These are phyloP conservation scores for Filosporella fistucella DNA, from an alignment of 495 filamentous ascomycete genomes.

Conservation along the genomic window DNA sequence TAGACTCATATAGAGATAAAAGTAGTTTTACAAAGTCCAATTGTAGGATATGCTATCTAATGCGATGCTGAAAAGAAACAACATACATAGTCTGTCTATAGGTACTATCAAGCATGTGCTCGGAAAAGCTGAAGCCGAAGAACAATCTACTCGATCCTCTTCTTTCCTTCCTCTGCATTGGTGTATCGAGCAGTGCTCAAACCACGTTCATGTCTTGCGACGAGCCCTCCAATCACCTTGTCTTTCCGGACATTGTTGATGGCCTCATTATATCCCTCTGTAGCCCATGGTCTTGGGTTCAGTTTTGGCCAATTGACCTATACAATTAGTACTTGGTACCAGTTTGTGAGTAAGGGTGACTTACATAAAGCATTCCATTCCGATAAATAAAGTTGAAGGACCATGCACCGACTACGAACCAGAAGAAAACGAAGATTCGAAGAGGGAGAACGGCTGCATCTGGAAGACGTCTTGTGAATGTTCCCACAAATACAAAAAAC, in stretches of 20 bases:
- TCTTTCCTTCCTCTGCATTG: slow-evolving; percentile 92
- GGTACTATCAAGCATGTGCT: too few relatives aligned
- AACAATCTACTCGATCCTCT: slow-evolving; percentile 65
- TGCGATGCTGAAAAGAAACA: too few relatives aligned
- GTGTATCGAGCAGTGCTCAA: slow-evolving; percentile 72
- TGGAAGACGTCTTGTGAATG: slow-evolving; percentile 63
- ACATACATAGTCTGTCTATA: slow-evolving; percentile 62
- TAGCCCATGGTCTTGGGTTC: slow-evolving; percentile 76
- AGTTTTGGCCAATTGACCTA: slow-evolving; percentile 98
- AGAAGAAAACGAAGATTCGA: slow-evolving; percentile 72
- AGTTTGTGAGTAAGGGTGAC: slow-evolving; percentile 28
- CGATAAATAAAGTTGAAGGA: slow-evolving; percentile 65
- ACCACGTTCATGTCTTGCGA: slow-evolving; percentile 70
- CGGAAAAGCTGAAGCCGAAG: neutral
- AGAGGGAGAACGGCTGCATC: slow-evolving; percentile 71
- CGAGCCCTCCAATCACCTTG: slow-evolving; percentile 66
- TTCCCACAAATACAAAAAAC: slow-evolving; percentile 79
- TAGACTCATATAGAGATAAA: too few relatives aligned
- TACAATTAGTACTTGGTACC: slow-evolving; percentile 11
- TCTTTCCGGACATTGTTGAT: slow-evolving; percentile 71
- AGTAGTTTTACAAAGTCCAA: too few relatives aligned
- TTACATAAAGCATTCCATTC: slow-evolving; percentile 90
- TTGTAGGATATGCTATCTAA: too few relatives aligned
- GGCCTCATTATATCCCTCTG: slow-evolving; percentile 86
- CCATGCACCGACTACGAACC: slow-evolving; percentile 63